Evolutionary conservation across 2,329 filamentous ascomycete species (phyloP).

Genomic region (Hypoxylon sp.): DNA sequence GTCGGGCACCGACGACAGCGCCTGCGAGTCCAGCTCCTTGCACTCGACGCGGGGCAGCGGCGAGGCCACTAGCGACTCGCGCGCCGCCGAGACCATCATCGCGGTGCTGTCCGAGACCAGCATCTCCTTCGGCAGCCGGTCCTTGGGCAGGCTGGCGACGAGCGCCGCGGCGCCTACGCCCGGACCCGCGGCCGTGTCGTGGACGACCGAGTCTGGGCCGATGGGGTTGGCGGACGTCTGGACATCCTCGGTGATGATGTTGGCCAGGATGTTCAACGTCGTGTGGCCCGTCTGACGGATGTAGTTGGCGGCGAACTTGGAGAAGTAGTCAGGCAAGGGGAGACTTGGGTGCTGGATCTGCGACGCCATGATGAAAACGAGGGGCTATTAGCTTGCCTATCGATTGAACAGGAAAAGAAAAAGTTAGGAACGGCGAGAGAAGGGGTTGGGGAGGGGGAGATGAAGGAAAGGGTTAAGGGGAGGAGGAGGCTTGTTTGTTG

Average conservation of each 20-base stretch:
- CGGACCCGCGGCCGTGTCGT: slow-evolving; percentile 46
- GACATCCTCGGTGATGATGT: slow-evolving; percentile 39
- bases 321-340: slow-evolving; percentile 44
- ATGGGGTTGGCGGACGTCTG: slow-evolving; percentile 41
- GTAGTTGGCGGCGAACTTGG: slow-evolving; percentile 43
- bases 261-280: slow-evolving; percentile 42
- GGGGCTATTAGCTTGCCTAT: slow-evolving; percentile 4
- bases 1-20: slow-evolving; percentile 36
- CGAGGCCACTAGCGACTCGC: slow-evolving; percentile 39
- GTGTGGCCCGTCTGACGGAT: slow-evolving; percentile 42
- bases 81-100: slow-evolving; percentile 42
- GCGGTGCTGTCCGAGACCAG: slow-evolving; percentile 42
- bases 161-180: slow-evolving; percentile 42
- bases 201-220: slow-evolving; percentile 41
- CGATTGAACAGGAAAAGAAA: no score
- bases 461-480: no score
- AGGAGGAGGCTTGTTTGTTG: no score
- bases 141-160: slow-evolving; percentile 37
- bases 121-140: slow-evolving; percentile 40
- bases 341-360: slow-evolving; percentile 34
- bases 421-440: no score
- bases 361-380: slow-evolving; percentile 31
- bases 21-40: slow-evolving; percentile 40
- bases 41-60: slow-evolving; percentile 39
- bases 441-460: no score